Evolutionary conservation across 2,329 filamentous ascomycete genomes (phyloP).

Genomic region (Botrytis medusae): DNA sequence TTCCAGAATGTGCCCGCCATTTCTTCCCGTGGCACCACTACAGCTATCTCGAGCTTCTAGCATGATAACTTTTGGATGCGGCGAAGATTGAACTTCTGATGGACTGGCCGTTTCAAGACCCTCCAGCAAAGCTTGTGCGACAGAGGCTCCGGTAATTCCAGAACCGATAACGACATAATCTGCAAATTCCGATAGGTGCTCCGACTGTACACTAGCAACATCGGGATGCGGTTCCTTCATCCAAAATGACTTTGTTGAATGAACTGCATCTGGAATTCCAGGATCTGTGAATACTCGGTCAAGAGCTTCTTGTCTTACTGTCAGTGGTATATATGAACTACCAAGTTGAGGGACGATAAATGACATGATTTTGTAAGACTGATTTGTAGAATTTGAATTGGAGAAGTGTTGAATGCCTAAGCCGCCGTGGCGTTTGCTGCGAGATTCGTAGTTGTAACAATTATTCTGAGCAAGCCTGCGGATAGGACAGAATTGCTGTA

Average conservation of each 20-base stretch:
- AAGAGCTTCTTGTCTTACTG: constrained; percentile 13
- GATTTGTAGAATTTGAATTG: neutral
- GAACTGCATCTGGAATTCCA: constrained; percentile 3
- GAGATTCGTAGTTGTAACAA: neutral
- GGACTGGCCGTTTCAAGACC: neutral
- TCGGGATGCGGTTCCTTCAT: constrained; percentile 10
- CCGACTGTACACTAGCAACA: neutral
- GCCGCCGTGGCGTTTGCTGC: neutral
- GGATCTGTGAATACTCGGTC: constrained; percentile 8
- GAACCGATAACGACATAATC: constrained; percentile 31
- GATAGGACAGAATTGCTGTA: neutral
- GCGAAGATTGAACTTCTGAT: constrained; percentile 42
- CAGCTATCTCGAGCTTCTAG: constrained; percentile 76
- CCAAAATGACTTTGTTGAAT: constrained; percentile 15
- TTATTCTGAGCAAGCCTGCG: neutral
- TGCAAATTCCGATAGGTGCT: neutral
- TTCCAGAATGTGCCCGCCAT: constrained; percentile 43
- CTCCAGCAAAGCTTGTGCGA: constrained; percentile 34
- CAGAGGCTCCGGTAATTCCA: constrained; percentile 26
- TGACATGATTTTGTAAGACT: neutral
- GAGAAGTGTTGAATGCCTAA: neutral
- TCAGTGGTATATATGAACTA: constrained; percentile 3
- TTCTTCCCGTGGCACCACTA: constrained; percentile 73
- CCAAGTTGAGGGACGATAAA: constrained; percentile 1
- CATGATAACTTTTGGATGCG: constrained; percentile 58